Conservation (phyloP, 345 rosid genomes). For the Hibiscus tridactylites region DNA sequence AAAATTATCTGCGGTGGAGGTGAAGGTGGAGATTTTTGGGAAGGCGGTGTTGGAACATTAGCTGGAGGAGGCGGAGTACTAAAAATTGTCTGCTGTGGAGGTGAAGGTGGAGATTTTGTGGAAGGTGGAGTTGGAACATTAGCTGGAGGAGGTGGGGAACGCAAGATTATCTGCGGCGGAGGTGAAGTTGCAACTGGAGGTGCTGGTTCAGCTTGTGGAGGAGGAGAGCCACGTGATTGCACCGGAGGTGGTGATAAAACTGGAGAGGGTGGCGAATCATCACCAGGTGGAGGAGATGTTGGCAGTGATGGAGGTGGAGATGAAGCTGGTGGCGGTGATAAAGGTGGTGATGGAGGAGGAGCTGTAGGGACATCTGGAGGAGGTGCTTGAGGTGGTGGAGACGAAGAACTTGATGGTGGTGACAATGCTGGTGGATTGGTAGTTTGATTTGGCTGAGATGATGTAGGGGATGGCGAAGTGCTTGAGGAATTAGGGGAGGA, state of each 20-base stretch:
- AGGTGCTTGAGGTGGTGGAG: not conserved
- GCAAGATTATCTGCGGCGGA: not conserved
- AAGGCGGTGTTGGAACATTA: slow-evolving; percentile 24
- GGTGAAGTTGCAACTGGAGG: slow-evolving; percentile 40
- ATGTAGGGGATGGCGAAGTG: slow-evolving; percentile 37
- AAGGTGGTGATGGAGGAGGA: slow-evolving; percentile 7
- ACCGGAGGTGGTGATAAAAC: slow-evolving; percentile 34
- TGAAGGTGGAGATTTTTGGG: slow-evolving; percentile 36
- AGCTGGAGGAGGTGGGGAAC: not conserved
- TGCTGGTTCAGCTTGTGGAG: slow-evolving; percentile 37
- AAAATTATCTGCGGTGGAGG: slow-evolving; percentile 9
- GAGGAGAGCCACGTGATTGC: slow-evolving; percentile 31
- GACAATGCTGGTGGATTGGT: not conserved
- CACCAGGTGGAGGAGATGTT: not conserved
- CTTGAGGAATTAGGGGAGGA: slow-evolving; percentile 27
- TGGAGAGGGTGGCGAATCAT: slow-evolving; percentile 33
- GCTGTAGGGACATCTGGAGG: not conserved
- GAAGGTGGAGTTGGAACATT: not conserved
- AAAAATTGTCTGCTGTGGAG: slow-evolving; percentile 40
- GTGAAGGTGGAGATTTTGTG: slow-evolving; percentile 7
- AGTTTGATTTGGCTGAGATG: slow-evolving; percentile 22
- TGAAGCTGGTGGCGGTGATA: not conserved
- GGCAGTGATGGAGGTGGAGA: not conserved
- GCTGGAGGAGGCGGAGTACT: slow-evolving; percentile 51
- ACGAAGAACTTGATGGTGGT: not conserved